Evolutionary conservation across 1,139 yeast species (phyloP).

Genomic region (Pneumocystis oryctolagi): DNA sequence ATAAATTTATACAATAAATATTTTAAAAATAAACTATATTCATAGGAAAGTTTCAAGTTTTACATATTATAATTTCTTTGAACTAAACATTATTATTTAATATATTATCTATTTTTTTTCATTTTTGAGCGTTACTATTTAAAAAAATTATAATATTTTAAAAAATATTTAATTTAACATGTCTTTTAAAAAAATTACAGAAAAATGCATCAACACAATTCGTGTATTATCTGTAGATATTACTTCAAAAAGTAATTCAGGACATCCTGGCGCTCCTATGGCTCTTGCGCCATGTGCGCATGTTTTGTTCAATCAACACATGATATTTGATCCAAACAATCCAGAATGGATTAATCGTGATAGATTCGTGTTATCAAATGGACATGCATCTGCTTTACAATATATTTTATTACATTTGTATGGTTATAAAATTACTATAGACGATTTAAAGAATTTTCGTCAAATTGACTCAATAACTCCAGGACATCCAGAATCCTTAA

Average conservation of each 20-base stretch:
- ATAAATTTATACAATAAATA: too few species aligned
- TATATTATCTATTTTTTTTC: background rate
- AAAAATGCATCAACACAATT: slow-evolving; percentile 70
- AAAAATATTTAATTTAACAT: slow-evolving; percentile 4
- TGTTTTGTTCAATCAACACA: slow-evolving; percentile 50
- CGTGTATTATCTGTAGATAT: slow-evolving; percentile 66
- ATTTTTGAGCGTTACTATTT: background rate
- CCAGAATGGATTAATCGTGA: slow-evolving; percentile 91
- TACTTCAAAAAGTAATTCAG: slow-evolving; percentile 80
- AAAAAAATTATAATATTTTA: background rate
- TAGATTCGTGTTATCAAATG: slow-evolving; percentile 87
- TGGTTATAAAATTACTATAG: slow-evolving; percentile 70
- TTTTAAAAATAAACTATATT: too few species aligned
- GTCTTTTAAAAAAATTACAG: slow-evolving; percentile 42
- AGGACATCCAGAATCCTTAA: slow-evolving; percentile 86
- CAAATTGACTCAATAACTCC: slow-evolving; percentile 85
- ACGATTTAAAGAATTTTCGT: slow-evolving; percentile 84
- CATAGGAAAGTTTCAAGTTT: too few species aligned
- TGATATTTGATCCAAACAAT: slow-evolving; percentile 81
- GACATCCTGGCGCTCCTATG: slow-evolving; percentile 98
- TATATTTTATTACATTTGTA: slow-evolving; percentile 74
- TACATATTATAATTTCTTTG: background rate
- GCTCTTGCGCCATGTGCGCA: slow-evolving; percentile 89
- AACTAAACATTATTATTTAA: background rate
- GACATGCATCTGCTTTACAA: slow-evolving; percentile 89